Evolutionary conservation across 2,329 filamentous ascomycete genomes (phyloP).

Genomic region (Sporothrix brunneoviolacea): DNA sequence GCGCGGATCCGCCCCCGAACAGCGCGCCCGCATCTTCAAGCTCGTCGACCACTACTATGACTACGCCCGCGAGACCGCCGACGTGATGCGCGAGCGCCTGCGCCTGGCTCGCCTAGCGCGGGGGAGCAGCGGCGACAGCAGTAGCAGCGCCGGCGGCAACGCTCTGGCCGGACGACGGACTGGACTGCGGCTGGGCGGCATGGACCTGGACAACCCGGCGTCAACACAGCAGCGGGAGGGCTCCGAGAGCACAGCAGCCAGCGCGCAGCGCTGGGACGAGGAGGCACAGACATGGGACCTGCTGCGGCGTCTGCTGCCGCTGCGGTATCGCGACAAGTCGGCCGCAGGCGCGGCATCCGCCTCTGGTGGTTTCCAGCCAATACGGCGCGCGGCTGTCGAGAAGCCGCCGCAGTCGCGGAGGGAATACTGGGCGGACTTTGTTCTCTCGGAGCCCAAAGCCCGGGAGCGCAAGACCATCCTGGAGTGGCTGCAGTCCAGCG

Average conservation of each 20-base stretch:
- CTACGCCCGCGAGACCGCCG: conserved; percentile 42
- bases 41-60: conserved; percentile 60
- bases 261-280: conserved; percentile 62
- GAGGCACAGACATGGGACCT: conserved; percentile 91
- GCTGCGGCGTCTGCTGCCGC: conserved; percentile 64
- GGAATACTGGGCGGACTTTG: conserved; percentile 61
- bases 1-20: conserved; percentile 43
- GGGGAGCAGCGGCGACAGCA: conserved; percentile 14
- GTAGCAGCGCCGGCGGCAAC: conserved; percentile 5
- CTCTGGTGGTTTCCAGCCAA: conserved; percentile 17
- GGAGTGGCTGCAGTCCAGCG: conserved; percentile 78
- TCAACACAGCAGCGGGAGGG: conserved; percentile 19
- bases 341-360: conserved; percentile 20
- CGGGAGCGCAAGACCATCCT: conserved; percentile 73
- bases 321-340: conserved; percentile 50
- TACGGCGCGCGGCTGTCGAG: conserved; percentile 14
- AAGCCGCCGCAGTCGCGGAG: conserved; percentile 23
- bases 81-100: conserved; percentile 36
- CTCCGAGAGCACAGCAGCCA: conserved; percentile 24
- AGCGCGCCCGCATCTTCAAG: conserved; percentile 59
- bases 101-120: conserved; percentile 22
- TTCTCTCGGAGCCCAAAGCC: conserved; percentile 65
- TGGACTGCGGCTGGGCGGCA: conserved; percentile 28
- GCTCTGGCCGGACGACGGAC: neutral
- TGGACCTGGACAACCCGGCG: conserved; percentile 49